Evolutionary conservation across 2,329 filamentous ascomycete genomes (phyloP).

Genomic region (Phialophora macrospora): DNA sequence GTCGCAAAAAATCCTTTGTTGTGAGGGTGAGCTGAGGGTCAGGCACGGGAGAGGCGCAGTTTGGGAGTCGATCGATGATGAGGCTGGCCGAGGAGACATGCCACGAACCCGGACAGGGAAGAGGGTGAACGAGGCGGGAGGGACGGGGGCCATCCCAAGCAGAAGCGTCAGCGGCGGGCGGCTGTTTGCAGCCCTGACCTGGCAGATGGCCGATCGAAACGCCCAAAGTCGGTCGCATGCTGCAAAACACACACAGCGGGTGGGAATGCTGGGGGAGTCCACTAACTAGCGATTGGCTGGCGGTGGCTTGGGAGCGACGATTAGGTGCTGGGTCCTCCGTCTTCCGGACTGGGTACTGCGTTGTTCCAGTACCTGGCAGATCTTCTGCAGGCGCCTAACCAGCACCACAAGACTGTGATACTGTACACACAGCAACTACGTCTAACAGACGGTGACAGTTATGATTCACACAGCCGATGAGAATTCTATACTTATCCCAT

Average conservation of each 20-base stretch:
- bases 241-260: not conserved
- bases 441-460: not conserved
- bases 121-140: conserved; percentile 4
- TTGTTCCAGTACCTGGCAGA: not conserved
- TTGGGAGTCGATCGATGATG: conserved; percentile 21
- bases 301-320: not conserved
- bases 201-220: conserved; percentile 16
- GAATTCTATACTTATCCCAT: not conserved
- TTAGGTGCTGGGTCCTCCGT: not conserved
- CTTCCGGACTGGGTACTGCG: too few species aligned
- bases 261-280: not conserved
- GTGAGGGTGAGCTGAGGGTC: conserved; percentile 22
- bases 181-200: conserved; percentile 14
- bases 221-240: not conserved
- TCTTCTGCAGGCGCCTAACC: conserved; percentile 14
- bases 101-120: conserved; percentile 12
- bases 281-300: not conserved
- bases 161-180: conserved; percentile 7
- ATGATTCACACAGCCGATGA: not conserved
- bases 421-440: not conserved
- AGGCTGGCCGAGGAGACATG: conserved; percentile 24
- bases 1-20: conserved; percentile 1
- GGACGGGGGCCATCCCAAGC: conserved; percentile 6
- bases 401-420: not conserved
- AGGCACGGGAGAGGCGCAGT: conserved; percentile 8